phyloP scores from a whole-genome alignment of 257 asterid species.

The Ajuga chamaepitys region DNA sequence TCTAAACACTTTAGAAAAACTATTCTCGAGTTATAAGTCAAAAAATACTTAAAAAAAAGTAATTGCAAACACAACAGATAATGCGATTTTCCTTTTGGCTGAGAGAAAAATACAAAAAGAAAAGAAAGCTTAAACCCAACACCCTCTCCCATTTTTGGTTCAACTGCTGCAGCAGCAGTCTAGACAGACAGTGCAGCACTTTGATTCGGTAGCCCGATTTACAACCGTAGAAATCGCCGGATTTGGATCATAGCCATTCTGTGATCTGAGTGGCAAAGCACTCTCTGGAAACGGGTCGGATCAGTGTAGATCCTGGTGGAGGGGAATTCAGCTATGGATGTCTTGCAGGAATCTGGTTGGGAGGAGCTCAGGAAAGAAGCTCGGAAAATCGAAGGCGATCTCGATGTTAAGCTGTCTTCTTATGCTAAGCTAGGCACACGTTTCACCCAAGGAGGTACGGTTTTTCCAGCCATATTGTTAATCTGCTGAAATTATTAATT shows the following conservation, averaged over 20 bases:
- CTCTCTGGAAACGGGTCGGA: conserved; percentile 22
- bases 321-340: conserved; percentile 56
- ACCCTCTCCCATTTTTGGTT: conserved; percentile 13
- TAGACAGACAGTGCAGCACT: conserved; percentile 13
- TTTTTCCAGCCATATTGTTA: background rate
- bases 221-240: conserved; percentile 11
- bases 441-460: conserved; percentile 68
- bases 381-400: conserved; percentile 94
- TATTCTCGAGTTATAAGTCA: too few species aligned
- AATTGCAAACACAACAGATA: too few species aligned
- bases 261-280: background rate
- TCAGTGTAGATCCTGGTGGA: conserved; percentile 26
- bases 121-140: conserved; percentile 6
- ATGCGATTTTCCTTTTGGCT: background rate
- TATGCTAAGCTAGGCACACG: conserved; percentile 94
- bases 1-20: too few species aligned
- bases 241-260: conserved; percentile 1
- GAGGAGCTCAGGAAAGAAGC: conserved; percentile 96
- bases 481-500: background rate
- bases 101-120: background rate
- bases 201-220: conserved; percentile 14
- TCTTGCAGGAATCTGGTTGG: conserved; percentile 92
- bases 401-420: conserved; percentile 94
- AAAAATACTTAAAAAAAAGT: too few species aligned
- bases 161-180: conserved; percentile 21